These are phyloP conservation scores for Elongisporangium undulatum DNA, from an alignment of 352 stramenopile genomes.

Conservation along the genomic window DNA sequence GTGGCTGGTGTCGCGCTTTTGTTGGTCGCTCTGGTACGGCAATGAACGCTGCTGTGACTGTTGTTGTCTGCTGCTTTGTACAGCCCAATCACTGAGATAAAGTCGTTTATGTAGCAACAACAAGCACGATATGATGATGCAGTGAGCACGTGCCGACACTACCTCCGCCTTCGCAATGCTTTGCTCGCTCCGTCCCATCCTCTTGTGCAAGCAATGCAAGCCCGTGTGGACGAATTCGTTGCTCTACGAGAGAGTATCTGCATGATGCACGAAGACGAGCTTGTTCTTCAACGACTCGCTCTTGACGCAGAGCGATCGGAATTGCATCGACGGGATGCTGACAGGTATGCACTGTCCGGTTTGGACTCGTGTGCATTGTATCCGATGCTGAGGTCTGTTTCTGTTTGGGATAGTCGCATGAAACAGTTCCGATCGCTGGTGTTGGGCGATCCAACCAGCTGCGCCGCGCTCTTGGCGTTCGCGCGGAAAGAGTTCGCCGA, in stretches of 20 bases:
- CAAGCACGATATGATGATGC: slow-evolving; percentile 21
- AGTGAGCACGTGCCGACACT: slow-evolving; percentile 16
- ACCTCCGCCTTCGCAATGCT: slow-evolving; percentile 9
- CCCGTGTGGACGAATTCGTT: slow-evolving; percentile 30
- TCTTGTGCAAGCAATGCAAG: slow-evolving; percentile 13
- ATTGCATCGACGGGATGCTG: slow-evolving; percentile 20
- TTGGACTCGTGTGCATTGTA: too few relatives aligned
- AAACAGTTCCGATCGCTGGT: slow-evolving; percentile 29
- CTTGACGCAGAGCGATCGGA: slow-evolving; percentile 14
- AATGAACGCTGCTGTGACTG: neutral
- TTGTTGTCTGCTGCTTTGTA: neutral
- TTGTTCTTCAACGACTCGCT: slow-evolving; percentile 17
- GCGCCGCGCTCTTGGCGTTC: slow-evolving; percentile 36
- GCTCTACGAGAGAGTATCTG: slow-evolving; percentile 25
- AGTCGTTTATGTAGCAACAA: slow-evolving; percentile 7
- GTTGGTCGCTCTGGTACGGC: slow-evolving; percentile 37
- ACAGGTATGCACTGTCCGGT: neutral
- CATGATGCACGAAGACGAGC: slow-evolving; percentile 26
- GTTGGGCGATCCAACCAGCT: slow-evolving; percentile 23
- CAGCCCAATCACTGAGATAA: neutral
- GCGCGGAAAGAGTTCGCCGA: slow-evolving; percentile 46
- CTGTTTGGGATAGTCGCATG: slow-evolving; percentile 21
- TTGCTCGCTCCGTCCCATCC: slow-evolving; percentile 8
- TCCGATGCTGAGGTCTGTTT: neutral
- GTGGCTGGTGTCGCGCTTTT: slow-evolving; percentile 29